These are phyloP conservation scores for Pythium phragmiticola DNA, from an alignment of 352 stramenopile genomes.

Conservation along the genomic window DNA sequence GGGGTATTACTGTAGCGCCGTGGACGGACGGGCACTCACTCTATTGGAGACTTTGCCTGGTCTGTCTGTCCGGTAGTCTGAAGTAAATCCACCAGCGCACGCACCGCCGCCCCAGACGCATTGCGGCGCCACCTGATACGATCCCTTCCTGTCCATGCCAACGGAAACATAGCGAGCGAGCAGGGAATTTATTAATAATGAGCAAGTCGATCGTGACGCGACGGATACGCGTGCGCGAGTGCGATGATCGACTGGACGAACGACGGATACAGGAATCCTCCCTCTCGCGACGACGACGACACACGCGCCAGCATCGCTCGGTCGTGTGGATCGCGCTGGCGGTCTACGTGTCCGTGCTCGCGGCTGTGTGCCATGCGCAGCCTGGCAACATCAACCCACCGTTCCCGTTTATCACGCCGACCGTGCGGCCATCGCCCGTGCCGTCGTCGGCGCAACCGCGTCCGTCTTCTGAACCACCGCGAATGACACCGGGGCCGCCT, in stretches of 20 bases:
- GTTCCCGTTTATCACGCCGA: conserved; percentile 1
- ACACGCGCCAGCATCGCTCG: background rate
- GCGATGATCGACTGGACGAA: background rate
- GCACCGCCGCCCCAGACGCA: too few relatives aligned
- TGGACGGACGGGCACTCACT: background rate
- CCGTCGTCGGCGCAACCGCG: background rate
- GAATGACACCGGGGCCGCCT: background rate
- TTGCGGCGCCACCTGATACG: background rate
- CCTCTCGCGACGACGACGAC: background rate
- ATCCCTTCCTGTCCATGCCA: background rate
- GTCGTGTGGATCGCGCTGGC: conserved; percentile 5
- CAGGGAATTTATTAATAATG: background rate
- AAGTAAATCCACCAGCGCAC: too few relatives aligned
- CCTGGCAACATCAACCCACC: background rate
- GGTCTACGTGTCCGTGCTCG: background rate
- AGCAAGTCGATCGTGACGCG: conserved; percentile 7
- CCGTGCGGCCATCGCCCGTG: background rate
- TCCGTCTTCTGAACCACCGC: background rate
- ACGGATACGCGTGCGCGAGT: conserved; percentile 13
- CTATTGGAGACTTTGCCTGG: too few relatives aligned
- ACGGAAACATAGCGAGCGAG: background rate
- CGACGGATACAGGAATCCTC: background rate
- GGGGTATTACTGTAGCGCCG: background rate
- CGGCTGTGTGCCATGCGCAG: conserved; percentile 16
- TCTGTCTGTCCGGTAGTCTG: too few relatives aligned